Evolutionary conservation across 495 filamentous ascomycete genomes (phyloP), one percentile per base, ranked within the genome.

Genomic region (Jackrogersella minutella): DNA sequence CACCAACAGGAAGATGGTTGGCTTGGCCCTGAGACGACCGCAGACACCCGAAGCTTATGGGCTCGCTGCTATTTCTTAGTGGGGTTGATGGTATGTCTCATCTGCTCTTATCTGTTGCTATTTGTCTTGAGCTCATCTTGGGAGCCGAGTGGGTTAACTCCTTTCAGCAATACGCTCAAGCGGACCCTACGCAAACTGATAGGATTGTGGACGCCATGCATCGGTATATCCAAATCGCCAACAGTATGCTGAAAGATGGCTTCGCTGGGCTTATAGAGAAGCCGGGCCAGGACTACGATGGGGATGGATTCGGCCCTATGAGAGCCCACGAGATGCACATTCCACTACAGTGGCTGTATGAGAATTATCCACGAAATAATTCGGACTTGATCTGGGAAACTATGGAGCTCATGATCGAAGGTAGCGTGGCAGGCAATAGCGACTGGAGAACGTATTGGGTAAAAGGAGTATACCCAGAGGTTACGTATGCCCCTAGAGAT

Each of bases 1-100:
- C 78, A 80, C 44, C 84, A 88, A 47, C 77, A 80, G 52, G 64
- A 67, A 5, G 88, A 89, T 72, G 87, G 87, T 10, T 90, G 87
- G 86, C 67, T 90, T 28, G 86, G 87, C 1, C 84, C 84, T 0
- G 87, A 88, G 74, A 83, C 77, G 0, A 77, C 62, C 2, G 59
- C 66, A 11, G 63, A 76, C 13, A 71, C 75, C 4, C 74, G 86
- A 57, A 79, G 82, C 33, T 72, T 88, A 51, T 87, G 85, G 87
- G 85, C 77, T 11, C 77, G 85, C 21, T 84, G 77, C 53, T 78
- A 82, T 31, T 71, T 87, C 11, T 79, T 84, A 44, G 74, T 88
- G 16, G 85, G 84, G n/a, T 55, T 86, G 26, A 83, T 77, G 73
- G 73, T 74, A 63, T 5, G 66, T 66, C 1, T n/a, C 13, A 17